Evolutionary conservation across 2,329 filamentous ascomycete genomes (phyloP).

Genomic region (Talaromyces sp.): DNA sequence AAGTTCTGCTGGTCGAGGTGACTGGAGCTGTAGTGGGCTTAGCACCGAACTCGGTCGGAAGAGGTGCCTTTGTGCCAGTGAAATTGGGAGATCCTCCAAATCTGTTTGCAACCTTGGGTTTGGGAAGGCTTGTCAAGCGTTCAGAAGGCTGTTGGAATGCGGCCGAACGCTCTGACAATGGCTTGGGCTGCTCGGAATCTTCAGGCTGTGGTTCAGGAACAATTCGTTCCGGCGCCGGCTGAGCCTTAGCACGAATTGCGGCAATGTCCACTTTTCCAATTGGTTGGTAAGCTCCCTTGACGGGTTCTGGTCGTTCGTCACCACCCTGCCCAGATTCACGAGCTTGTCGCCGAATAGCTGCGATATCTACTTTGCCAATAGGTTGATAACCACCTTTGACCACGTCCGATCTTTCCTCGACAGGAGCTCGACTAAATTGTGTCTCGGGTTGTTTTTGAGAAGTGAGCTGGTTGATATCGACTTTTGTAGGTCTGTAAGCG

Average conservation of each 20-base stretch:
- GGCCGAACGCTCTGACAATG: slow-evolving; percentile 70
- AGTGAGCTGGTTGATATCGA: slow-evolving; percentile 83
- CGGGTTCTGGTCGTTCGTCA: slow-evolving; percentile 76
- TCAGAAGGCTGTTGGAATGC: slow-evolving; percentile 67
- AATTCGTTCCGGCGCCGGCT: slow-evolving; percentile 60
- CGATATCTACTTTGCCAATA: slow-evolving; percentile 95
- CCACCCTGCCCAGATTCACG: slow-evolving; percentile 52
- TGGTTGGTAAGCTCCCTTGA: slow-evolving; percentile 92
- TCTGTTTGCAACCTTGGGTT: slow-evolving; percentile 90
- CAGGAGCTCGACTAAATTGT: slow-evolving; percentile 33
- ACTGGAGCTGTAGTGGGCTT: slow-evolving; percentile 61
- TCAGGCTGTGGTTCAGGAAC: slow-evolving; percentile 46
- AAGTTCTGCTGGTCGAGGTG: slow-evolving; percentile 81
- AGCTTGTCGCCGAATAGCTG: slow-evolving; percentile 74
- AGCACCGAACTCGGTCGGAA: slow-evolving; percentile 64
- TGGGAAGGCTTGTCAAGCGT: slow-evolving; percentile 80
- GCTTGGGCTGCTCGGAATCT: slow-evolving; percentile 53
- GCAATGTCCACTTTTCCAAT: slow-evolving; percentile 96
- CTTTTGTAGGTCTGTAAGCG: slow-evolving; percentile 92
- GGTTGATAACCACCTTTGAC: slow-evolving; percentile 88
- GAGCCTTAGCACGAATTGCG: slow-evolving; percentile 79
- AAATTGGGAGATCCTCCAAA: slow-evolving; percentile 72
- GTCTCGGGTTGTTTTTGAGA: slow-evolving; percentile 60
- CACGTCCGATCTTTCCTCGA: slow-evolving; percentile 55
- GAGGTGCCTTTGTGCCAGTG: slow-evolving; percentile 82